Evolutionary conservation across 768 basidiomycete species (phyloP), one percentile per base, ranked within the genome.

Genomic region (Boletus speciosus): DNA sequence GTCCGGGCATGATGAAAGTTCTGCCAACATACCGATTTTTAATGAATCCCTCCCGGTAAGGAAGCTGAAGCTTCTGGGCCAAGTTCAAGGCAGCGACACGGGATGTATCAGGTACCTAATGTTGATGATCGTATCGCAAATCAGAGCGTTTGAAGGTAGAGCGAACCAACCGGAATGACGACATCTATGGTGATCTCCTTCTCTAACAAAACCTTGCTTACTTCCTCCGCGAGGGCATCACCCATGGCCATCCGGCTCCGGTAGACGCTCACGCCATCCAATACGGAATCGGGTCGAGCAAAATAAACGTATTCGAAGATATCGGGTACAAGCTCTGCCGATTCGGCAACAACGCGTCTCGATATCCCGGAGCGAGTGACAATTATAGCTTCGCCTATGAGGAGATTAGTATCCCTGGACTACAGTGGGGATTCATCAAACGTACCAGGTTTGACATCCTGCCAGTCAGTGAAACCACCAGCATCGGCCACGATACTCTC

Each of bases 221-320:
- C 94, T 71, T 95, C 90, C 40, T 83, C 88, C 1, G 95, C 96
- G 45, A 99, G 81, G 6, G 87, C 83, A 67, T 98, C 95, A 51
- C 97, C 97, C 97, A 99, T 99, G 1, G 97, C 93, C 97, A 98
- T 98, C 37, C 97, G 87, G 66, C 92, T 90, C 44, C 97, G 84
- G 72, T 98, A 98, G 42, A 98, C 97, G 66, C 91, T 94, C 71
- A 99, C 86, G 40, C 96, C 95, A 66, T 99, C 95, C 47, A 99
- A 79, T 47, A 98, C 97, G 6, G 93, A 97, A 74, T 99, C 97
- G 0, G 96, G 97, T 51, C 97, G 86, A 7, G 97, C 94, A 68
- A 99, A 93, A 75, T 99, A 99, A 59, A 99, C 97, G 64, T 84
- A 97, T 79, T 99, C 97, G 67, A 98, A 99, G 64, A 99, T 97